Conservation (phyloP, 2,329 filamentous ascomycete species). For the Hypoxylon sp. region DNA sequence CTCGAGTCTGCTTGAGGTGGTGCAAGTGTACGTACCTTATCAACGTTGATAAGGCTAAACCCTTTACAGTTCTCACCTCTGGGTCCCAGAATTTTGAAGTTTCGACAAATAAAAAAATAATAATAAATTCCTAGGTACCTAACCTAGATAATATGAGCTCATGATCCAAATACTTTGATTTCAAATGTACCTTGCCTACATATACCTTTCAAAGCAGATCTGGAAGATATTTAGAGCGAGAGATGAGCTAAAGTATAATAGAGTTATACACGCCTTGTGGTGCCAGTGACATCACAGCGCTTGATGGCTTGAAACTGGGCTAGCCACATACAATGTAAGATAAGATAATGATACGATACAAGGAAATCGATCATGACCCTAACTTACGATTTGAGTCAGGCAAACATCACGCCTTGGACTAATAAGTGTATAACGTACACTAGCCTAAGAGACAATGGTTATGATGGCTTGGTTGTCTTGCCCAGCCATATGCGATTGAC, state of each 20-base stretch:
- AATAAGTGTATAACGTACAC: conserved; percentile 1
- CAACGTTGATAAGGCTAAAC: not conserved
- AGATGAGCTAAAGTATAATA: not conserved
- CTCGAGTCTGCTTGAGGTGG: not conserved
- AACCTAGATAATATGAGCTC: not conserved
- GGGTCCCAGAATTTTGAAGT: not conserved
- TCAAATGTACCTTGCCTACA: not conserved
- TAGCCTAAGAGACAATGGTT: not conserved
- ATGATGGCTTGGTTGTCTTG: not conserved
- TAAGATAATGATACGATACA: conserved; percentile 9
- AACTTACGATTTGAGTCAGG: conserved; percentile 35
- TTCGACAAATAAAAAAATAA: not conserved
- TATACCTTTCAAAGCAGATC: not conserved
- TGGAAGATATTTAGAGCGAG: not conserved
- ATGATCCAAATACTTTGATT: not conserved
- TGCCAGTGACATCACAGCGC: not conserved
- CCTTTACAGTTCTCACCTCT: not conserved
- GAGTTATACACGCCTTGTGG: not conserved
- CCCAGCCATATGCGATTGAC: not conserved
- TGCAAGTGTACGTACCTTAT: conserved; percentile 4
- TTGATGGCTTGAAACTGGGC: not conserved
- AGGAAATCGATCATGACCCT: conserved; percentile 16
- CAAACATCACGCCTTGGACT: conserved; percentile 13
- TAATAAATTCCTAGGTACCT: too few species aligned
- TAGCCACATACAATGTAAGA: conserved; percentile 8